Evolutionary conservation across 768 basidiomycete genomes (phyloP), one percentile per base, ranked within the genome.

Genomic region (Nevesoporus exiguus): DNA sequence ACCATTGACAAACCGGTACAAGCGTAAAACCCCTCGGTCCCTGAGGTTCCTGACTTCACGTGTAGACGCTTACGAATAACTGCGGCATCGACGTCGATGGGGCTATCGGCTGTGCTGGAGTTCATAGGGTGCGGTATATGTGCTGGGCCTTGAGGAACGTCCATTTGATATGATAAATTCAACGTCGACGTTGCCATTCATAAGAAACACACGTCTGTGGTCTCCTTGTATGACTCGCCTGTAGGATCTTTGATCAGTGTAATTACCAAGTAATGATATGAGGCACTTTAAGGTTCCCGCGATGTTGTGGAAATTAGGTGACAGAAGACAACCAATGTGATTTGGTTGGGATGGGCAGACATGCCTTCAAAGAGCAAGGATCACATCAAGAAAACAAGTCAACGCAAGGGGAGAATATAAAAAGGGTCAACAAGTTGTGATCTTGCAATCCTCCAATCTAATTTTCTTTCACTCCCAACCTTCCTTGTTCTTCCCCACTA

Each of bases 71-170:
- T 57, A 49, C 54, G 46, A 49, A 47, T 29, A 55, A 27, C 56
- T 11, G 36, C 13, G 31, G 33, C 47, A 49, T 34, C 40, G 37
- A 54, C 39, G 54, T 39, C 49, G 59, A 61, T 21, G 56, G 60
- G 66, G 64, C 59, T 41, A 57, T 51, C 45, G 64, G 70, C 62
- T 70, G 61, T 70, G 67, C 58, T 47, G 31, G 49, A n/a, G n/a
- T n/a, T 33, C 44, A 58, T 17, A 44, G 44, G 37, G 48, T 37
- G 48, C 33, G 57, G 52, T 49, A 31, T 52, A 47, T 37, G 50
- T 55, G 64, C 55, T 60, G 62, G 60, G 55, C 59, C 46, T 52
- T 58, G 22, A 49, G 6, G 41, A 33, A 25, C 33, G 48, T 44
- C 41, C 39, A 45, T 21, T 49, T 43, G 47, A 41, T 47, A 60